Base-by-base conservation (phyloP, 305 asterid species). In the Striga hermonthica region DNA sequence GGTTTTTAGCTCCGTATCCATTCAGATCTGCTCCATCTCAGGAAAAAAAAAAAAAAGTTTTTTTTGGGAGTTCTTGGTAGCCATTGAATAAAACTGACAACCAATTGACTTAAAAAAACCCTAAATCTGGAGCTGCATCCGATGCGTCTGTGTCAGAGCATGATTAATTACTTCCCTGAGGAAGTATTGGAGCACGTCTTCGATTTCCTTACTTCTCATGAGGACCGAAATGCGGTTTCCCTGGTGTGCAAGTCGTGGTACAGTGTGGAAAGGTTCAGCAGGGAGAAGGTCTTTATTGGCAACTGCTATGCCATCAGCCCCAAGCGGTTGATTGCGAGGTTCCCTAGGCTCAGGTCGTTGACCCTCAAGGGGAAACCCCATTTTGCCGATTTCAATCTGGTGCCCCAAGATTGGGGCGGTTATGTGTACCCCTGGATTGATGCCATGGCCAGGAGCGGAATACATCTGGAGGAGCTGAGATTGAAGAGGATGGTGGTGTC, bases 401-500 rank as follows among this genome's bases (percentile, higher is more conserved):
- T 81, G 34, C 90, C 95, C 7, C 70, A 43, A 22, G 86, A 85
- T 63, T 85, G 93, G 95, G 93, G 95, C 12, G 95, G 81, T 1
- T 65, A 69, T 54, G 74, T 82, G 41, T 58, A 74, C 71, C 91
- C 91, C 1, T 88, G 94, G 96, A 79, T 84, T 57, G 82, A 79
- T 44, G 82, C 89, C 3, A 60, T 88, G 81, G 82, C 76, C 16
- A 74, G 76, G 41, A 67, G 57, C 14, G 70, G 80, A 14, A 60
- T 80, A 57, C 75, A 82, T 73, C 77, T 90, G 60, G 94, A 85
- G 80, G 90, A 90, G 78, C 87, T 90, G 55, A 78, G 91, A 73
- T 68, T 85, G 69, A 87, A 90, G 79, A 87, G 97, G 76, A 90
- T 90, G 95, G 74, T 83, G 22, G 86, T 87, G 10, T 81, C 90